Evolutionary conservation across 2,329 filamentous ascomycete genomes (phyloP).

Genomic region (Grosmannia serpens): DNA sequence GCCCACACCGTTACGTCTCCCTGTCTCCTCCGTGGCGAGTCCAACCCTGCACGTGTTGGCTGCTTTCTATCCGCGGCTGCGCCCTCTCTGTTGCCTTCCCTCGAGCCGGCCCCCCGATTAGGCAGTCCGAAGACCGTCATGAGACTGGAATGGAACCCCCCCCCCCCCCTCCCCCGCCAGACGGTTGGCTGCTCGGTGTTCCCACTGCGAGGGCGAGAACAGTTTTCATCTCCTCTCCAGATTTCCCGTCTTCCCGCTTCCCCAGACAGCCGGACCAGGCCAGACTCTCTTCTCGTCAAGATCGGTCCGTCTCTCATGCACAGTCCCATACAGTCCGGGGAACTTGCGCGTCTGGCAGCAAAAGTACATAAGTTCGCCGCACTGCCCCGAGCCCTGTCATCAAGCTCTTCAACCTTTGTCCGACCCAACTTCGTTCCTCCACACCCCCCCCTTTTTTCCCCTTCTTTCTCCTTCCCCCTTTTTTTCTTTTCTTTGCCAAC

Average conservation of each 20-base stretch:
- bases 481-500: background rate
- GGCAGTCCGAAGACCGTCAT: too few relatives aligned
- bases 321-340: background rate
- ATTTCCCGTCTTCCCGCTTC: background rate
- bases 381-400: background rate
- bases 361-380: background rate
- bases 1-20: too few relatives aligned
- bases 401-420: background rate
- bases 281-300: too few relatives aligned
- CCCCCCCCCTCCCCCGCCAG: too few relatives aligned
- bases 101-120: too few relatives aligned
- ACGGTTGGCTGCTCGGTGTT: background rate
- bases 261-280: background rate
- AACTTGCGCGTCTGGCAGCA: background rate
- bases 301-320: too few relatives aligned
- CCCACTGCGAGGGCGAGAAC: background rate
- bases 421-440: background rate
- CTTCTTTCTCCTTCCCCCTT: too few relatives aligned
- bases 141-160: too few relatives aligned
- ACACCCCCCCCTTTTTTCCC: background rate
- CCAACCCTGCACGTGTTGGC: too few relatives aligned
- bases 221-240: background rate
- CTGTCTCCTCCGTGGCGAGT: too few relatives aligned
- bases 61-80: too few relatives aligned
- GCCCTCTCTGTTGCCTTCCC: too few relatives aligned